A percentile compares a stretch with the other conserved stretches of the same genome.
Conservation (phyloP, 257 asterid species). For the Primulina huaijiensis region DNA sequence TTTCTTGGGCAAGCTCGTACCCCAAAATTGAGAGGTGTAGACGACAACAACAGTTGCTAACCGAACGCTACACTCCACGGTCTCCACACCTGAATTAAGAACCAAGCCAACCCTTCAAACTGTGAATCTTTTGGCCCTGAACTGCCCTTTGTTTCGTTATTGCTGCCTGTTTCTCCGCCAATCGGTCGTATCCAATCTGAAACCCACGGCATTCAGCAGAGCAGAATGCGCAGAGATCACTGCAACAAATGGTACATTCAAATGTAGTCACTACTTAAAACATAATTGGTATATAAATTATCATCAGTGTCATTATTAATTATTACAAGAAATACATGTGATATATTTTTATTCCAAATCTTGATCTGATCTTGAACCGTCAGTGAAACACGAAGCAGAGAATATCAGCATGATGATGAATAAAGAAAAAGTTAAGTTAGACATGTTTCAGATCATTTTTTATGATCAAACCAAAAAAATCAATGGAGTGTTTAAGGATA, state of each 20-base stretch:
- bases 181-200: constrained; percentile 43
- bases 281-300: neutral
- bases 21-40: constrained; percentile 33
- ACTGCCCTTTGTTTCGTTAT: constrained; percentile 18
- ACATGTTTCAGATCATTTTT: neutral
- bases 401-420: neutral
- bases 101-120: constrained; percentile 14
- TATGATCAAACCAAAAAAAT: neutral
- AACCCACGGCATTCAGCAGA: constrained; percentile 47
- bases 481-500: neutral
- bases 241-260: constrained; percentile 34
- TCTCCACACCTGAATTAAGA: constrained; percentile 7
- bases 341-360: no score
- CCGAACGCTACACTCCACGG: constrained; percentile 21
- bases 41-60: constrained; percentile 26
- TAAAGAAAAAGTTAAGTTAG: neutral
- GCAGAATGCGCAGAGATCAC: constrained; percentile 60
- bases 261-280: constrained; percentile 10
- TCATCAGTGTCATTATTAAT: neutral
- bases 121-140: constrained; percentile 17
- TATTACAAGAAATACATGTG: neutral
- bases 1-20: constrained; percentile 31
- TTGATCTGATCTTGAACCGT: neutral
- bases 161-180: constrained; percentile 27
- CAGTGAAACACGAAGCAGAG: neutral